A percentile compares a stretch with the other conserved stretches of the same genome.
phyloP scores from a whole-genome alignment of 345 rosid genomes.

The Moringa oleifera region DNA sequence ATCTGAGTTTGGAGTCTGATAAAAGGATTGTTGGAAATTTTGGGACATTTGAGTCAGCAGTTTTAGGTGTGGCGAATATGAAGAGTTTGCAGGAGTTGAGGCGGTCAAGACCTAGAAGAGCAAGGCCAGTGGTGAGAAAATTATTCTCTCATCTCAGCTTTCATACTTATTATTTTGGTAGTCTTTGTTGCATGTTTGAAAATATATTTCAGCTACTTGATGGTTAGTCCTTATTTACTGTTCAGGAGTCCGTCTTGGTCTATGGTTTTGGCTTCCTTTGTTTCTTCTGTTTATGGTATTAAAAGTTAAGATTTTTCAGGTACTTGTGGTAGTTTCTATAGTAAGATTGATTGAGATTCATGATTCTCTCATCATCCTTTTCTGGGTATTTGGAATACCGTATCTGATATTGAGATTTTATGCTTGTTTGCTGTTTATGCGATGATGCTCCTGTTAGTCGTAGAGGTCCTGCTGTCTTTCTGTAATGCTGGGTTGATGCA shows the following conservation, averaged over 20 bases:
- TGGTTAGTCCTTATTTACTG: too few relatives aligned
- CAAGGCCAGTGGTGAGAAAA: slow-evolving; percentile 56
- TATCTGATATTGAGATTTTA: too few relatives aligned
- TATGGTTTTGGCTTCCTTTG: background rate
- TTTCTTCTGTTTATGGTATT: background rate
- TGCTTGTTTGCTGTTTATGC: too few relatives aligned
- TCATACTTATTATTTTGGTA: background rate
- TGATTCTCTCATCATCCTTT: too few relatives aligned
- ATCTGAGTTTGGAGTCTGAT: slow-evolving; percentile 71
- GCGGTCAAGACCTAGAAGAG: slow-evolving; percentile 65
- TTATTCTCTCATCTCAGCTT: background rate
- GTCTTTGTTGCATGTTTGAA: background rate
- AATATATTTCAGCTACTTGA: background rate
- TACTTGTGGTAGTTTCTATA: too few relatives aligned
- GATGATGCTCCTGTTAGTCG: too few relatives aligned
- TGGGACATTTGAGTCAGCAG: slow-evolving; percentile 80
- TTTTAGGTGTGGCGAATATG: slow-evolving; percentile 66
- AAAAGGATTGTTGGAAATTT: slow-evolving; percentile 68
- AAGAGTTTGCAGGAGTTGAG: slow-evolving; percentile 56
- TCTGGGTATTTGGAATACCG: too few relatives aligned
- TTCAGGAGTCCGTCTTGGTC: background rate
- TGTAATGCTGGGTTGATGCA: too few relatives aligned
- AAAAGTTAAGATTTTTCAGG: too few relatives aligned
- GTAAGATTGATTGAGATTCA: too few relatives aligned
- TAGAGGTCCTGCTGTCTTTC: too few relatives aligned